A percentile compares a stretch with the other conserved stretches of the same genome.
Evolutionary conservation across 768 basidiomycete genomes (phyloP).

Genomic region (Mycena maculata): DNA sequence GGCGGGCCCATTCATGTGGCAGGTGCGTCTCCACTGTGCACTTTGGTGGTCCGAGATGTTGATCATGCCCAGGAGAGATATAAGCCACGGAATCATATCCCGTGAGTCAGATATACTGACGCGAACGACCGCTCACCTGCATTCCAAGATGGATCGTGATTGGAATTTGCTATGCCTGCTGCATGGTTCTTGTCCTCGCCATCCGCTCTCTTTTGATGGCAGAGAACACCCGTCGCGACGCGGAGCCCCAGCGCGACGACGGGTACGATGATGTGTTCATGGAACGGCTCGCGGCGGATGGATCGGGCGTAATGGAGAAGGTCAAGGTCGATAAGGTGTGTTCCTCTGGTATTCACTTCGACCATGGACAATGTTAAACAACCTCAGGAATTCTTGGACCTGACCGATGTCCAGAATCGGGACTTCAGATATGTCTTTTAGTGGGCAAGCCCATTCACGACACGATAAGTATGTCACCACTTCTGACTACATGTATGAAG

Average conservation of each 20-base stretch:
- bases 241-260: slow-evolving; percentile 60
- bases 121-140: no score
- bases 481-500: no score
- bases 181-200: slow-evolving; percentile 63
- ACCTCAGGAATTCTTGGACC: slow-evolving; percentile 64
- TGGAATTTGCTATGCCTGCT: slow-evolving; percentile 63
- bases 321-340: slow-evolving; percentile 79
- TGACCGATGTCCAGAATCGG: slow-evolving; percentile 77
- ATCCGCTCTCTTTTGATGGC: slow-evolving; percentile 66
- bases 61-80: neutral
- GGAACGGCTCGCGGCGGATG: slow-evolving; percentile 56
- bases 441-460: no score
- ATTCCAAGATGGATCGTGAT: slow-evolving; percentile 84
- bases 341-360: slow-evolving; percentile 58
- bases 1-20: slow-evolving; percentile 82
- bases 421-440: slow-evolving; percentile 71
- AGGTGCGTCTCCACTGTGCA: slow-evolving; percentile 40
- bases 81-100: slow-evolving; percentile 68
- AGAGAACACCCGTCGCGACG: slow-evolving; percentile 73
- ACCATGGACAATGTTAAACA: slow-evolving; percentile 7
- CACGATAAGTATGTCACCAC: no score
- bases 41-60: neutral
- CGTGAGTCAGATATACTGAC: no score
- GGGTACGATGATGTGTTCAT: slow-evolving; percentile 73
- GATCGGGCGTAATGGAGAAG: slow-evolving; percentile 63